A percentile compares a stretch with the other conserved stretches of the same genome.
Conservation (phyloP, 2,329 filamentous ascomycete species). For the Penicillium sp. region DNA sequence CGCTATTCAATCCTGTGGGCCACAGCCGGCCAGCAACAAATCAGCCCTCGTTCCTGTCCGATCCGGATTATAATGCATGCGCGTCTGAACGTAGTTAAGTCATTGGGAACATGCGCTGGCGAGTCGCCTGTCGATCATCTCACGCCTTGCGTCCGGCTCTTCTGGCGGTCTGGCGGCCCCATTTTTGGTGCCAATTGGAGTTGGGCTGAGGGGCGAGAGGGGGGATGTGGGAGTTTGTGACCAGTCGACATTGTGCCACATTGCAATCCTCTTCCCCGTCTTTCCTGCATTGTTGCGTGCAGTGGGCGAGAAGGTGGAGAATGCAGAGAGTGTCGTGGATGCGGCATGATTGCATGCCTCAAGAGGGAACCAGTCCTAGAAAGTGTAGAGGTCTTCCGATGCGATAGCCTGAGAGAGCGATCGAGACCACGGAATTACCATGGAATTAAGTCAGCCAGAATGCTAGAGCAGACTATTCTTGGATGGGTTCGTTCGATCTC, state of each 20-base stretch:
- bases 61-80: conserved; percentile 14
- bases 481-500: no score
- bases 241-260: conserved; percentile 5
- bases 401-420: no score
- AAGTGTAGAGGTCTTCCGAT: background rate
- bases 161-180: conserved; percentile 24
- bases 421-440: no score
- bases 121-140: conserved; percentile 22
- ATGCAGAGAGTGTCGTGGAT: no score
- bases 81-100: conserved; percentile 13
- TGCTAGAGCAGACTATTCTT: no score
- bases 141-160: conserved; percentile 20
- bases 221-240: conserved; percentile 4
- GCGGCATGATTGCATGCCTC: no score
- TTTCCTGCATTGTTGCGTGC: conserved; percentile 4
- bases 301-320: no score
- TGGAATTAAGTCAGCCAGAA: no score
- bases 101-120: conserved; percentile 20
- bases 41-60: conserved; percentile 11
- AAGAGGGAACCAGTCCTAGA: no score
- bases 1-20: conserved; percentile 17
- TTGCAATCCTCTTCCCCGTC: conserved; percentile 1
- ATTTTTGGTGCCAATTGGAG: no score
- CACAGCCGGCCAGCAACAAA: conserved; percentile 11
- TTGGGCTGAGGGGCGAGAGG: conserved; percentile 1